Conservation (phyloP, 805 yeast species). For the Starmerella asiatica region DNA sequence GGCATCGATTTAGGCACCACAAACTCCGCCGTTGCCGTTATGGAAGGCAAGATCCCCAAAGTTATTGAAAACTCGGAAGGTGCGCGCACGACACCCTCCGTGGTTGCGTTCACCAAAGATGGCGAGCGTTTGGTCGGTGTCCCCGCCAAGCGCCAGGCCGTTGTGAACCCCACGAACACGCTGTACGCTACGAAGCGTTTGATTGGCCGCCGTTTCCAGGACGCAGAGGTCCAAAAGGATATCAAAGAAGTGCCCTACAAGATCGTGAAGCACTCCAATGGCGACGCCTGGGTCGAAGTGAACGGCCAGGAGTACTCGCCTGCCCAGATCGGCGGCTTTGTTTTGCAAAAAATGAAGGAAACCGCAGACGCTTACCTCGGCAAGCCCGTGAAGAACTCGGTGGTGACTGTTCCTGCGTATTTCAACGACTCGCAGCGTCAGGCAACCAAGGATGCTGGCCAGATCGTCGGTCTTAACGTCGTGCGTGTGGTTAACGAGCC, state of each 20-base stretch:
- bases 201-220: conserved; percentile 86
- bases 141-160: conserved; percentile 93
- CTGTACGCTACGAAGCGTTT: conserved; percentile 88
- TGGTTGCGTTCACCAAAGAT: conserved; percentile 84
- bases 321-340: conserved; percentile 87
- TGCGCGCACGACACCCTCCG: conserved; percentile 77
- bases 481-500: conserved; percentile 85
- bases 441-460: conserved; percentile 95
- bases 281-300: conserved; percentile 94
- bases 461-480: conserved; percentile 85
- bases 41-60: conserved; percentile 66
- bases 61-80: conserved; percentile 72
- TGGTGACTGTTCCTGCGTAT: conserved; percentile 81
- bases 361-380: conserved; percentile 89
- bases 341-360: conserved; percentile 94
- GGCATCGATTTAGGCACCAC: conserved; percentile 85
- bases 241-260: conserved; percentile 77
- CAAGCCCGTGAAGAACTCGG: conserved; percentile 77
- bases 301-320: conserved; percentile 83
- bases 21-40: conserved; percentile 76
- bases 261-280: conserved; percentile 78
- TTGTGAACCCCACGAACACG: conserved; percentile 86
- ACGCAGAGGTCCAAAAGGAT: conserved; percentile 82
- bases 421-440: conserved; percentile 86
- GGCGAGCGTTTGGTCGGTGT: conserved; percentile 88